Evolutionary conservation across 2,329 filamentous ascomycete genomes (phyloP), one percentile per base, ranked within the genome.

Genomic region (Xylariaceae sp.): DNA sequence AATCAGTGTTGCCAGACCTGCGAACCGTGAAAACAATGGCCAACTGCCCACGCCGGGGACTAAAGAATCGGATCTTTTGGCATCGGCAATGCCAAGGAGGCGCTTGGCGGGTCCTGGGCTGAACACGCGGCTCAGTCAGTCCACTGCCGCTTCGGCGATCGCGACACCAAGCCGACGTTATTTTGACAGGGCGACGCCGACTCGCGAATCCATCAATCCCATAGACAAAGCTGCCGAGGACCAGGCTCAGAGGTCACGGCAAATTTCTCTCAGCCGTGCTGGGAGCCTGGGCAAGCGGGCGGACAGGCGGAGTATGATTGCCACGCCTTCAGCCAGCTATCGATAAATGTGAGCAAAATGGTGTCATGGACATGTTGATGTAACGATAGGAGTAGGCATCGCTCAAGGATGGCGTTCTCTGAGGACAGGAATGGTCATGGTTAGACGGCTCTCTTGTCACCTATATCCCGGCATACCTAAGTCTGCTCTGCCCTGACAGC

Each of bases 1-100:
- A 38, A 63, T 69, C 33, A 66, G 61, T 18, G 50, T 42, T 49
- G 56, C 42, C 39, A 59, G 46, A 40, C 49, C 47, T 37, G 48
- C 42, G 34, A 52, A 55, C 3, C 61, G 66, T 27, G 66, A 70
- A 19, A 65, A 59, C 45, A 49, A 51, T 18, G 48, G 55, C 15
- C 56, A 67, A 21, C 48, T 58, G 23, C 51, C 56, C 11, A 42
- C 58, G 13, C 51, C 59, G 18, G 27, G 9, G 6, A 16, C 35
- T 8, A 51, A 42, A 36, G 63, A 60, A 19, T 33, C 46, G 9
- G 49, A 54, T 19, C 41, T 57, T 19, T 47, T 63, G 13, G 58
- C 66, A 16, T 67, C 69, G 3, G 62, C 63, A 10, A 55, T 77
- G 12, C 71, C 72, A 5, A 65, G 73, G 27, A 66, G 75, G 32